phyloP scores from a whole-genome alignment of 2,329 filamentous ascomycete genomes.

The Phyllosticta ampelicida region DNA sequence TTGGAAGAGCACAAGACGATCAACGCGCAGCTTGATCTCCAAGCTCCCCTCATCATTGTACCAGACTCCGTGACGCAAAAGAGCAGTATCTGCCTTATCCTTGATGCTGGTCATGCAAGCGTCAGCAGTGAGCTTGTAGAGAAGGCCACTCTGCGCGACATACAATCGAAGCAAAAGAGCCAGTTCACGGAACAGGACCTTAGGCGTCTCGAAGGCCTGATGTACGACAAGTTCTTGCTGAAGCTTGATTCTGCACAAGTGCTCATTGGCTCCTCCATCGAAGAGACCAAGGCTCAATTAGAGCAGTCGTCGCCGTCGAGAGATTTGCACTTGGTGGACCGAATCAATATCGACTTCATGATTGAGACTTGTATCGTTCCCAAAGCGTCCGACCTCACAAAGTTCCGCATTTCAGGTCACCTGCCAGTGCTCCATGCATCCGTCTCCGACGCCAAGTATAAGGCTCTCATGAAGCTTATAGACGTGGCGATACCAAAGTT shows the following conservation, averaged over 20 bases:
- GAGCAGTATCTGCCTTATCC: constrained; percentile 76
- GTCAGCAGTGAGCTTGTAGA: constrained; percentile 92
- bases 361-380: constrained; percentile 97
- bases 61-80: constrained; percentile 81
- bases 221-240: constrained; percentile 96
- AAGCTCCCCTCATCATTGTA: constrained; percentile 91
- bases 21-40: constrained; percentile 89
- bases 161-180: constrained; percentile 82
- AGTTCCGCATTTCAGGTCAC: constrained; percentile 82
- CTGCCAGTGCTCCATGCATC: constrained; percentile 85
- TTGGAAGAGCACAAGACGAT: constrained; percentile 97
- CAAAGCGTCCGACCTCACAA: constrained; percentile 85
- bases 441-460: constrained; percentile 93
- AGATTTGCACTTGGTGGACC: constrained; percentile 81
- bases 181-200: constrained; percentile 84
- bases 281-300: constrained; percentile 77
- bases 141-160: constrained; percentile 74
- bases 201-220: constrained; percentile 74
- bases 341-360: constrained; percentile 94
- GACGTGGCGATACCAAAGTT: constrained; percentile 91
- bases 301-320: constrained; percentile 55
- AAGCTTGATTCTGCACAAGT: constrained; percentile 92
- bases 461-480: constrained; percentile 89
- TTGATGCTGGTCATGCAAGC: constrained; percentile 93
- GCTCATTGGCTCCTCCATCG: constrained; percentile 85